Evolutionary conservation across 805 yeast genomes (phyloP), one percentile per base, ranked within the genome.

Genomic region (Schwanniomyces vanrijiae): DNA sequence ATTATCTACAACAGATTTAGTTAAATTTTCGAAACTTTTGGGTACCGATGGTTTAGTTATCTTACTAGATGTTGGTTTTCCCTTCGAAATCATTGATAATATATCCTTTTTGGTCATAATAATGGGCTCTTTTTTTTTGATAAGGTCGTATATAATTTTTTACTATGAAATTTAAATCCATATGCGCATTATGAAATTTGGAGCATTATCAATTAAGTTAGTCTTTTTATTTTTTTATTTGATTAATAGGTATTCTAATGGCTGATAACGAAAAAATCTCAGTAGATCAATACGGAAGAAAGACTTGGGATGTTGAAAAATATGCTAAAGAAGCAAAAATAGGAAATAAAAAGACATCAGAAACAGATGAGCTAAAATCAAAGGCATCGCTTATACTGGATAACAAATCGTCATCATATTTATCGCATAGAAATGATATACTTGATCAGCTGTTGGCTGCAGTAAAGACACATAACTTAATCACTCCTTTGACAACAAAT

Each of bases 251-350:
- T 9, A 26, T 26, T 26, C 6, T 3, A 26, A 26, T 26, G 29
- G 13, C 29, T 26, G 29, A 50, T n/a, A 40, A 47, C 7, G 61
- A 56, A 7, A 68, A 66, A 49, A 50, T 55, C 9, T 54, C 69
- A 16, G 56, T 58, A 1, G 78, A 73, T 50, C 78, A 72, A 49
- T 73, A 74, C 62, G 95, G 94, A 0, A 70, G 95, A 48, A 73
- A 83, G 49, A 78, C 84, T 1, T 88, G 95, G 95, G 80, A 88
- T 53, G 79, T 78, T 42, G 84, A 82, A 19, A 86, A 80, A 26
- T 86, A 84, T 55, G 83, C 78, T 0, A 56, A 71, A 40, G 69
- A 70, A 31, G 83, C 84, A 0, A 63, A 62, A 35, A 61, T 59
- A 6, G 57, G 63, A 21, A 60, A 63, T 29, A 46, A 51, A 44